phyloP scores from a whole-genome alignment of 306 rosid species.

The Malus asiatica region DNA sequence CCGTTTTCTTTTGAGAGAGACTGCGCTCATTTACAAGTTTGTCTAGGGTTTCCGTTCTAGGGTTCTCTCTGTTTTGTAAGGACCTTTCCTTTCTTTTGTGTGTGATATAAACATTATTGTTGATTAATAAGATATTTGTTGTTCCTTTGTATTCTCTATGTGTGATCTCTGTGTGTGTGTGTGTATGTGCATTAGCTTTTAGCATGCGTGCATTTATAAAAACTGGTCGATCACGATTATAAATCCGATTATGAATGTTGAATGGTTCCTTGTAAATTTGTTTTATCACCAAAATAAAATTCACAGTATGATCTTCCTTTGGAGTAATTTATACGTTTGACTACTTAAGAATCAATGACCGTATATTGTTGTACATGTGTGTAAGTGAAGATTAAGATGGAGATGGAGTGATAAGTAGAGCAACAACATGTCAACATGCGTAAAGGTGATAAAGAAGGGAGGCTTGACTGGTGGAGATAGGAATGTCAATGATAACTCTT shows the following conservation, averaged over 20 bases:
- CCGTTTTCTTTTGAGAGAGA: background rate
- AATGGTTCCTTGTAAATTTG: too few species aligned
- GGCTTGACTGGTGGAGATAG: background rate
- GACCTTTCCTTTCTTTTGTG: background rate
- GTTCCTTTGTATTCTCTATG: background rate
- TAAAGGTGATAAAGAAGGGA: background rate
- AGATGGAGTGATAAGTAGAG: background rate
- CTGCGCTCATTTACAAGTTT: background rate
- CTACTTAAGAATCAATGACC: background rate
- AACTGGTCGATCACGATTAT: too few species aligned
- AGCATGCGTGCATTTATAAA: too few species aligned
- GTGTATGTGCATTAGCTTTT: too few species aligned
- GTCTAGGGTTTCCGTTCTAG: background rate
- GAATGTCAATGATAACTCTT: background rate
- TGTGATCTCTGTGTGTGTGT: background rate
- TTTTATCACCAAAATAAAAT: too few species aligned
- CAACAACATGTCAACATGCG: background rate
- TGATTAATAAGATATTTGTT: background rate
- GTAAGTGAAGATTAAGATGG: background rate
- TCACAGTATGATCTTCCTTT: too few species aligned
- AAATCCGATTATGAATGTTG: background rate
- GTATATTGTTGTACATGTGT: background rate
- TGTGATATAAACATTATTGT: conserved; percentile 1
- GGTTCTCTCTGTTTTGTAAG: background rate
- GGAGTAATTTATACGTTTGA: too few species aligned